Percentiles rank a stretch among this genome's conserved stretches.
Evolutionary conservation across 768 basidiomycete species (phyloP).

Genomic region (Mycena crocata): DNA sequence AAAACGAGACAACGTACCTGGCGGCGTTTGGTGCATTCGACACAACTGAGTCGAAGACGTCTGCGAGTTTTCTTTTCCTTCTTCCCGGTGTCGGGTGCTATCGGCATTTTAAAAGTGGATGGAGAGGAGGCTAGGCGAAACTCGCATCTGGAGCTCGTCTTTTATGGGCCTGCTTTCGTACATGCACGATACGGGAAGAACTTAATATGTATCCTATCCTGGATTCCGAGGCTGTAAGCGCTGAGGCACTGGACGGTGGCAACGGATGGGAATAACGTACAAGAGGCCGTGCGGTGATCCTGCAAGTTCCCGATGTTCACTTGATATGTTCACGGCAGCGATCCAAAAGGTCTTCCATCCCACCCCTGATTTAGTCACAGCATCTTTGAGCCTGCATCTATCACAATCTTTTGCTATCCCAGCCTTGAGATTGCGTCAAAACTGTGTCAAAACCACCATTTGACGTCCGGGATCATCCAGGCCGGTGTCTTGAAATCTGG

Average conservation of each 20-base stretch:
- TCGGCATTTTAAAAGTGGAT: conserved; percentile 19
- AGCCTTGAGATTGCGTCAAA: conserved; percentile 1
- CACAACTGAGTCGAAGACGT: conserved; percentile 63
- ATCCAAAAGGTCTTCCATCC: conserved; percentile 13
- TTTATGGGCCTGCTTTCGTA: conserved; percentile 31
- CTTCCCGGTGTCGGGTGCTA: conserved; percentile 19
- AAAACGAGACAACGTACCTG: conserved; percentile 51
- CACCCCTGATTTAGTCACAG: conserved; percentile 31
- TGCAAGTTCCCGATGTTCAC: conserved; percentile 14
- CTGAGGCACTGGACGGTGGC: conserved; percentile 25
- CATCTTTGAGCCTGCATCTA: conserved; percentile 27
- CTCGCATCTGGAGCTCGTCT: conserved; percentile 16
- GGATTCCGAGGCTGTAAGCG: conserved; percentile 27
- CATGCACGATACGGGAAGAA: conserved; percentile 21
- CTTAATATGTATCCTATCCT: conserved; percentile 30
- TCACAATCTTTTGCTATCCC: conserved; percentile 10
- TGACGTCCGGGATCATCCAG: background rate
- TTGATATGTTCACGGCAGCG: conserved; percentile 21
- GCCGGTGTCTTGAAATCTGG: conserved; percentile 14
- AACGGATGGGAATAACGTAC: conserved; percentile 30
- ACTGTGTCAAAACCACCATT: no score
- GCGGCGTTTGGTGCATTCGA: conserved; percentile 67
- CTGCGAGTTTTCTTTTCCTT: conserved; percentile 64
- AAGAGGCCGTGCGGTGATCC: conserved; percentile 27
- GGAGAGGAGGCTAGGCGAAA: conserved; percentile 17